phyloP scores from a whole-genome alignment of 768 basidiomycete genomes.

The Tulasnella sp. region DNA sequence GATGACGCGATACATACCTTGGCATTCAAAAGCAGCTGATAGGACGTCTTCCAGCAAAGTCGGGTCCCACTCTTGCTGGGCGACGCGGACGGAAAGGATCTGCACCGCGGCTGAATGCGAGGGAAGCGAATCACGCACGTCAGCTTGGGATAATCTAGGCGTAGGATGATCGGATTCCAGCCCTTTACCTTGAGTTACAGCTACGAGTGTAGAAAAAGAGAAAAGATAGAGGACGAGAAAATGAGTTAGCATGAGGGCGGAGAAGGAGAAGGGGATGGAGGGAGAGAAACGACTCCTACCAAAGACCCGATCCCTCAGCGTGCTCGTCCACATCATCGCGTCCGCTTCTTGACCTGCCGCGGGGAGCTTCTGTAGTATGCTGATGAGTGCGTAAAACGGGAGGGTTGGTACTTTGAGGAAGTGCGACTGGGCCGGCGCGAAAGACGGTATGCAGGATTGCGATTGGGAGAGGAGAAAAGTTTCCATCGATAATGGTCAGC shows the following conservation, averaged over 20 bases:
- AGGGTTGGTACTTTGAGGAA: conserved; percentile 77
- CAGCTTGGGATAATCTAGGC: too few relatives aligned
- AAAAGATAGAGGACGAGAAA: too few relatives aligned
- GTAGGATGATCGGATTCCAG: not conserved
- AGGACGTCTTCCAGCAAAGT: not conserved
- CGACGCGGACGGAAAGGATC: not conserved
- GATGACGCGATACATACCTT: not conserved
- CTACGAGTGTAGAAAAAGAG: not conserved
- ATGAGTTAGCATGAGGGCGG: too few relatives aligned
- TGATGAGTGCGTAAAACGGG: conserved; percentile 68
- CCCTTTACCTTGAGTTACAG: not conserved
- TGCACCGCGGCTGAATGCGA: not conserved
- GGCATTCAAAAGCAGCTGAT: not conserved
- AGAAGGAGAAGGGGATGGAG: not conserved
- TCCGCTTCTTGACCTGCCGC: conserved; percentile 48
- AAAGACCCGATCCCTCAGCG: conserved; percentile 52
- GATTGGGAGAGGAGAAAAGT: conserved; percentile 15
- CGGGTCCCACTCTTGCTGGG: conserved; percentile 1
- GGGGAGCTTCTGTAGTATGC: conserved; percentile 68
- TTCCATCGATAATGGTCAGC: not conserved
- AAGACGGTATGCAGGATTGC: not conserved
- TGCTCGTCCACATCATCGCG: conserved; percentile 58
- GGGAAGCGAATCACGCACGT: too few relatives aligned
- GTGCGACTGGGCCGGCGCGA: conserved; percentile 52
- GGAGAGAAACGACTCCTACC: conserved; percentile 32